phyloP scores from a whole-genome alignment of 129 eudicot species.

The Cynara cardunculus region DNA sequence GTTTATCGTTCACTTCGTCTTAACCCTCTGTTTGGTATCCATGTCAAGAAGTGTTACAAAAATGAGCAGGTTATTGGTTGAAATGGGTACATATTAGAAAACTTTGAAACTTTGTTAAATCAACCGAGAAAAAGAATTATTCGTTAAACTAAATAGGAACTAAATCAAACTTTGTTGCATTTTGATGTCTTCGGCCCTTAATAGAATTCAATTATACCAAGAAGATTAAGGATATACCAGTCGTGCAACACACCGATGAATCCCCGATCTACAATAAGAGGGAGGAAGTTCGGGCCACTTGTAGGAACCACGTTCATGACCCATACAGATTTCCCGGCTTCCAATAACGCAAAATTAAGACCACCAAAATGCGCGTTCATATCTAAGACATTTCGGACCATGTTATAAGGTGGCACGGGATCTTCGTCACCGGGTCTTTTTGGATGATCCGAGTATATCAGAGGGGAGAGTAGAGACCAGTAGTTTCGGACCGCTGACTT shows the following conservation, averaged over 20 bases:
- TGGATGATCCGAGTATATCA: constrained; percentile 95
- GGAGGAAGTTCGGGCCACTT: constrained; percentile 69
- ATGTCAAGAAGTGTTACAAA: neutral
- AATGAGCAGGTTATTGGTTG: neutral
- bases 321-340: constrained; percentile 88
- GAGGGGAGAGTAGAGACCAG: constrained; percentile 94
- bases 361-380: constrained; percentile 98
- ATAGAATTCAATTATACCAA: neutral
- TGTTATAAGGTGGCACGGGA: constrained; percentile 95
- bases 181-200: neutral
- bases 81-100: neutral
- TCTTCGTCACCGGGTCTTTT: constrained; percentile 99
- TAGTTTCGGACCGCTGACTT: constrained; percentile 60
- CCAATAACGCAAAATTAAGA: constrained; percentile 81
- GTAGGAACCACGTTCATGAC: constrained; percentile 97
- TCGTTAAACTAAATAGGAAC: neutral
- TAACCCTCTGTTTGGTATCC: neutral
- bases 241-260: constrained; percentile 88
- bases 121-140: neutral
- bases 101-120: neutral
- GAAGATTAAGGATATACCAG: constrained; percentile 48
- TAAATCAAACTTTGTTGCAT: neutral
- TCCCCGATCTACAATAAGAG: constrained; percentile 86
- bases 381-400: constrained; percentile 94
- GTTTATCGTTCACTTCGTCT: neutral